Conservation (phyloP, 139 green algal species). For the Coelastrella sp. region DNA sequence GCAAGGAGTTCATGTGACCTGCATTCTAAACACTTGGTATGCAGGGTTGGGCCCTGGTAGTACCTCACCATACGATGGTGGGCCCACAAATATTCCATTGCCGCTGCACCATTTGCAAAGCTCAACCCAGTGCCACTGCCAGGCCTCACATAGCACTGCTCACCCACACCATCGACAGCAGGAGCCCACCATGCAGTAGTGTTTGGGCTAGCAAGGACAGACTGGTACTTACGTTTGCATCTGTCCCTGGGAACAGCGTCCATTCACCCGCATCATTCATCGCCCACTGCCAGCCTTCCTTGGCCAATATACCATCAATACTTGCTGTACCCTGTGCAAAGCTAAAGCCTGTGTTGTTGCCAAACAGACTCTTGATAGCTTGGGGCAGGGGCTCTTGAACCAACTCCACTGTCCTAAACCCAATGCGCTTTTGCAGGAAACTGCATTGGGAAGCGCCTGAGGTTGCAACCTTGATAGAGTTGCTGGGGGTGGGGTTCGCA, state of each 20-base stretch:
- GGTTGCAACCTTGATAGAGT: not conserved
- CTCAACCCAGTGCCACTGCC: too few species aligned
- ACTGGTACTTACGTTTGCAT: not conserved
- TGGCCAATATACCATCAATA: not conserved
- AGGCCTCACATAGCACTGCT: too few species aligned
- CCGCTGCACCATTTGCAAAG: too few species aligned
- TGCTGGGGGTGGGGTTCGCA: not conserved
- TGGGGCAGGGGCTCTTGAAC: not conserved
- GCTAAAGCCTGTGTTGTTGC: conserved; percentile 20
- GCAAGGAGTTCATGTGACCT: too few species aligned
- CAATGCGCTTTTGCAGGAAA: conserved; percentile 31
- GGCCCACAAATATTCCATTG: too few species aligned
- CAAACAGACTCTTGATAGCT: conserved; percentile 33
- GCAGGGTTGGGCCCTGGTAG: too few species aligned
- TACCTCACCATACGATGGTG: too few species aligned
- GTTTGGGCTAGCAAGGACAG: too few species aligned
- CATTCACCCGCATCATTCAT: not conserved
- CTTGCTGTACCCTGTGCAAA: not conserved
- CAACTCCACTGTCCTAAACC: conserved; percentile 43
- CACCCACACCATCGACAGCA: too few species aligned
- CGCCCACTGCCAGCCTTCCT: conserved; percentile 17
- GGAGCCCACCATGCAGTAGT: too few species aligned
- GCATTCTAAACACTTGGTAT: too few species aligned
- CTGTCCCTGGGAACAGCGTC: not conserved
- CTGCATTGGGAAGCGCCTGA: conserved; percentile 7